Conservation (phyloP, 2,329 filamentous ascomycete species). For the Trichophyton verrucosum region DNA sequence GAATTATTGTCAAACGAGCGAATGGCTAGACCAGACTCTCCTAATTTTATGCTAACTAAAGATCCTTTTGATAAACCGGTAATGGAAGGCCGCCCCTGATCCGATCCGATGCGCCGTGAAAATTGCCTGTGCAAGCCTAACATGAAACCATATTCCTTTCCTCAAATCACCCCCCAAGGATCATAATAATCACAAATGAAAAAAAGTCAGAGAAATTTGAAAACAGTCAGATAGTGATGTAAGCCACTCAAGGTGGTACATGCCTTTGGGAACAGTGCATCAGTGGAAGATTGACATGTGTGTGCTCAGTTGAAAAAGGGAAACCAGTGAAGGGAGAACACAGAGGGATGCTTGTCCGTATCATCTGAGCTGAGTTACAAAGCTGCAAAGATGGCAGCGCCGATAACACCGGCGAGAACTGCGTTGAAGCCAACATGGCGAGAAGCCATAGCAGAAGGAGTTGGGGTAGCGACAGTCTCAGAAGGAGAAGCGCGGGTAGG, state of each 20-base stretch:
- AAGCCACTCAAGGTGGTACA: background rate
- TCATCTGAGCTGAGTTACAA: background rate
- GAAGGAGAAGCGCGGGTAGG: background rate
- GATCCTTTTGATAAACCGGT: background rate
- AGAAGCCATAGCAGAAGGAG: constrained; percentile 6
- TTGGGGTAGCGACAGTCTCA: background rate
- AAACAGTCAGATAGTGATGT: constrained; percentile 1
- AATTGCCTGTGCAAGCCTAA: background rate
- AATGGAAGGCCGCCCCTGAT: background rate
- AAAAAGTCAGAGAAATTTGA: background rate
- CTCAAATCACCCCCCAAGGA: background rate
- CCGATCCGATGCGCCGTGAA: background rate
- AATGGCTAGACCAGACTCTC: constrained; percentile 4
- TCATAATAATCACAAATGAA: constrained; percentile 4
- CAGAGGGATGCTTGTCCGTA: background rate
- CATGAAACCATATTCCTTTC: background rate
- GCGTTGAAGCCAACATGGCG: constrained; percentile 4
- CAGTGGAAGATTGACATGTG: background rate
- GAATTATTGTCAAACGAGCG: background rate
- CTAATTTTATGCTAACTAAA: constrained; percentile 4
- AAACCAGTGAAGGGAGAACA: background rate
- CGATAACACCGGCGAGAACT: background rate
- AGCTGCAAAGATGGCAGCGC: background rate
- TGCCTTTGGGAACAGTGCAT: background rate
- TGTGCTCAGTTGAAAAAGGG: background rate